Base-by-base conservation (phyloP, 495 filamentous ascomycete species). In the Podospora comata region DNA sequence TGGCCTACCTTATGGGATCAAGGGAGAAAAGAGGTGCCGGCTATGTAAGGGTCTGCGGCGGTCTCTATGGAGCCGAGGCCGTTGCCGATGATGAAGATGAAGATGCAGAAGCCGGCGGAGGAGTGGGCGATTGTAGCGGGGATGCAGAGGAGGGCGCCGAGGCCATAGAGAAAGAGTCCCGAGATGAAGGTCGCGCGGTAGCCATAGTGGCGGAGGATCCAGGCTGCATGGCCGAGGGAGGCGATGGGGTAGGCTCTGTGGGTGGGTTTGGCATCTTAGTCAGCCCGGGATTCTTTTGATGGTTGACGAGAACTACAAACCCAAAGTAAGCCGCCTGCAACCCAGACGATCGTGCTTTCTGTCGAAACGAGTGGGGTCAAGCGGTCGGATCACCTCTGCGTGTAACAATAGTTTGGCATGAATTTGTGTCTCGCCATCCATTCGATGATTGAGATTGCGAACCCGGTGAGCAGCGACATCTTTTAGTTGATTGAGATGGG, bases 61-160 rank as follows among this genome's bases (percentile, higher is more conserved):
- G 90, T 91, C 73, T 92, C 90, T 64, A 92, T 85, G 1, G 87
- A 86, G 2, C 85, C 86, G 0, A 92, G 82, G 16, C 90, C 89
- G 67, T 83, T 84, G 19, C 89, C 89, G 66, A 92, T 87, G 71
- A 92, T 84, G 77, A 92, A 90, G 71, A 90, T 88, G 72, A 81
- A 80, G n/a, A 84, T 85, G 71, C 89, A 90, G 79, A 91, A 91
- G 34, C 88, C 90, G 27, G 80, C 85, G 71, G 91, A 91, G 27
- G 84, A 87, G n/a, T 81, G 77, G 34, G 79, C 76, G 60, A 88
- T 82, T 20, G 88, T 75, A 27, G 79, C 83, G 2, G 81, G 84
- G 30, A 89, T 76, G 19, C 83, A 84, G 66, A 87, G 85, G 23
- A 89, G 70, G 2, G 74, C 80, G 65, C 76, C 77, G 20, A 90